Conservation (phyloP, 768 basidiomycete species). For the Baorangia bicolor region DNA sequence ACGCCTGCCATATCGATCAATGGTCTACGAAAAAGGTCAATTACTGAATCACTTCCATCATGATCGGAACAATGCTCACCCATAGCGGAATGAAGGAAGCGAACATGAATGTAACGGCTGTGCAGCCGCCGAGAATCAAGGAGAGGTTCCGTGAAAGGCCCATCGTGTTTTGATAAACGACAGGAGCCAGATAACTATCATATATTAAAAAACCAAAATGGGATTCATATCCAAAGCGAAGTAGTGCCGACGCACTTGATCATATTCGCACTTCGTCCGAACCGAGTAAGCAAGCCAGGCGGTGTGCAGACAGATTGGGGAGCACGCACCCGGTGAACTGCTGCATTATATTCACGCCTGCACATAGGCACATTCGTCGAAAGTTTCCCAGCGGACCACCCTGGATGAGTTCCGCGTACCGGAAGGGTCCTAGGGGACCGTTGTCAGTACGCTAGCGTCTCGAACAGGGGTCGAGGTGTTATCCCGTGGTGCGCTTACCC, state of each 20-base stretch:
- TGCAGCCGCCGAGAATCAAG: neutral
- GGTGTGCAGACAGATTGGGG: neutral
- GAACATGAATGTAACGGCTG: neutral
- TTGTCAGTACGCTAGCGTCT: too few species aligned
- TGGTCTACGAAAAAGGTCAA: neutral
- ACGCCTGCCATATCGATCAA: neutral
- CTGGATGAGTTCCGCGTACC: neutral
- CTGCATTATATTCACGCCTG: neutral
- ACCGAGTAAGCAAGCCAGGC: neutral
- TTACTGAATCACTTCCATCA: neutral
- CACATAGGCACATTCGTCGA: neutral
- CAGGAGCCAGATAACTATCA: neutral
- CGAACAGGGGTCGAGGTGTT: neutral
- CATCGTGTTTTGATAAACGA: neutral
- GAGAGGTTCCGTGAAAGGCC: neutral
- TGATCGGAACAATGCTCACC: neutral
- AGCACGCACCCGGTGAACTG: neutral
- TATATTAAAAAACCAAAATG: neutral
- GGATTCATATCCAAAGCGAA: neutral
- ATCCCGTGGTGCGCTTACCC: neutral
- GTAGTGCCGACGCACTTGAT: neutral
- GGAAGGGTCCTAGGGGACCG: neutral
- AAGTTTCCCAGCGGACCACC: neutral
- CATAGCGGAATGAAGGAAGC: constrained; percentile 1
- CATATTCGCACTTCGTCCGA: neutral